phyloP scores from a whole-genome alignment of 768 basidiomycete genomes.

The Auricularia sp. region DNA sequence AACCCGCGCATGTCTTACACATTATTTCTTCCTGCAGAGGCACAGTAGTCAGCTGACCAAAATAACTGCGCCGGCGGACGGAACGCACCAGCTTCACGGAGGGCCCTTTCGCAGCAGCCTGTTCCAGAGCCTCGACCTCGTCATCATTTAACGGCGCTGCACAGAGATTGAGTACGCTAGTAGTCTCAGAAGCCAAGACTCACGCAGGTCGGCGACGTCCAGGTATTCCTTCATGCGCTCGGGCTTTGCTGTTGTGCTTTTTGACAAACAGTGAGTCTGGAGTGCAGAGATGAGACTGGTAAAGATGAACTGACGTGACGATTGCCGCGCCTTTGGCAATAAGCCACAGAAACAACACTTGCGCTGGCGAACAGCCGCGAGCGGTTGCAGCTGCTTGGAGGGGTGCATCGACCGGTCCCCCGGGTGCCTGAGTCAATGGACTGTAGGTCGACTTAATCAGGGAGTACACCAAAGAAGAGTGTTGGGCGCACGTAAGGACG shows the following conservation, averaged over 20 bases:
- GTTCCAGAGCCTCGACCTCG: conserved; percentile 48
- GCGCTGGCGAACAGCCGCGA: conserved; percentile 46
- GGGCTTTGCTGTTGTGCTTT: conserved; percentile 44
- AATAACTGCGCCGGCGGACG: neutral
- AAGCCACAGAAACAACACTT: conserved; percentile 64
- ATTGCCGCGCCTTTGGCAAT: conserved; percentile 57
- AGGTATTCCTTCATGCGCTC: conserved; percentile 59
- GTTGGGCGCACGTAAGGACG: conserved; percentile 40
- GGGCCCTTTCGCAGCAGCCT: conserved; percentile 30
- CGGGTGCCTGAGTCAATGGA: conserved; percentile 48
- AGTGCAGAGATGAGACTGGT: neutral
- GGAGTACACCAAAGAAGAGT: neutral
- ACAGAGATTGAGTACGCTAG: neutral
- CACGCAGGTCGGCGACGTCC: conserved; percentile 53
- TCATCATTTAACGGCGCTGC: conserved; percentile 36
- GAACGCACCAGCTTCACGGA: neutral
- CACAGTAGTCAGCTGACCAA: neutral
- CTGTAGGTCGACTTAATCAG: conserved; percentile 21
- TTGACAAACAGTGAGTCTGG: neutral
- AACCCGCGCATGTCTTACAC: neutral
- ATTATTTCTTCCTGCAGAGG: neutral
- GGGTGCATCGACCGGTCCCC: conserved; percentile 56
- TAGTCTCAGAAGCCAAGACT: conserved; percentile 8
- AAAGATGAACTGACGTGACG: conserved; percentile 37
- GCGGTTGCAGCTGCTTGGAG: conserved; percentile 42